Base-by-base conservation (phyloP, 768 basidiomycete species). In the Wakefieldia striispora region DNA sequence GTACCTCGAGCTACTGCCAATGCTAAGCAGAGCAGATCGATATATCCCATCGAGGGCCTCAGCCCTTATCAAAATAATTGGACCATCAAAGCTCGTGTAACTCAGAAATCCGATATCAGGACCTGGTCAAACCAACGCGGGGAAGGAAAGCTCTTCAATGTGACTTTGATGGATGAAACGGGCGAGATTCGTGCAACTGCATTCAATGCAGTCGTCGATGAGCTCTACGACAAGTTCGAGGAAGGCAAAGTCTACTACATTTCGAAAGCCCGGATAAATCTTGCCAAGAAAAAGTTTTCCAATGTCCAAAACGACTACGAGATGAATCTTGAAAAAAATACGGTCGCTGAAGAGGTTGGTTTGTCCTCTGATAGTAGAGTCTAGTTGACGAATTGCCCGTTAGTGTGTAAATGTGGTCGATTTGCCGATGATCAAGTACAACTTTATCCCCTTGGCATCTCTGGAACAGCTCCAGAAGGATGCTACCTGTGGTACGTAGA, bases 21-120 rank as follows among this genome's bases (percentile, higher is more conserved):
- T 36, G 57, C 52, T 16, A 59, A 48, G 49, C 38, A 47, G 31
- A 59, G 62, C 21, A 68, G 65, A 34, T 61, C 63, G 12, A 66
- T 84, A 27, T 85, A 85, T 68, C 95, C 95, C 2, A 98, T 99
- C 56, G 95, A 97, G 64, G 88, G 85, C 6, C 79, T 98, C 39
- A 94, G 89, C 62, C 95, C 95, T 9, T 98, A 97, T 61, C 93
- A 97, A 70, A 97, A 95, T 73, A 91, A 91, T 68, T 99, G 97
- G 97, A 94, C 91, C 10, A 95, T 98, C 76, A 94, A 93, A 66
- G 95, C 91, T 24, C 86, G 91, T 36, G 91, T 97, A 42, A 88
- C 84, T 12, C 81, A 88, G 54, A 97, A 95, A 68, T 82, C 82
- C 1, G 97, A 97, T 0, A 83, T 98, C 62, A 86, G 81, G 58